phyloP scores from a whole-genome alignment of 1,284 basidiomycete genomes.

The Cutaneotrichosporon arboriforme region DNA sequence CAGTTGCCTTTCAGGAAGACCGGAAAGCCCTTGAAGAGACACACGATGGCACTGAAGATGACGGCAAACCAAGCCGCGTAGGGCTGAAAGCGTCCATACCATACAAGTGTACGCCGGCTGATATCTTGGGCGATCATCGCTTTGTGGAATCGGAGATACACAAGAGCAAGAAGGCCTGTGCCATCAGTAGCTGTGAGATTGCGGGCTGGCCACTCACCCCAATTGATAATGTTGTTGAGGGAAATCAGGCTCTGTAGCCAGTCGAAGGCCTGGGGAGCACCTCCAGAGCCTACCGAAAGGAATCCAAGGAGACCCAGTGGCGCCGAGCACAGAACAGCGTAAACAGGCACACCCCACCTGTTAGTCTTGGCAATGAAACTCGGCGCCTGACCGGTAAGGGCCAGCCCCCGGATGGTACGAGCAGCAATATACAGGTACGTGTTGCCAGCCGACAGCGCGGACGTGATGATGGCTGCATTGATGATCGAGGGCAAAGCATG shows the following conservation, averaged over 20 bases:
- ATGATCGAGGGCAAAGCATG: constrained; percentile 61
- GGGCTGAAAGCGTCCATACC: constrained; percentile 25
- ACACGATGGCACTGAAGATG: constrained; percentile 21
- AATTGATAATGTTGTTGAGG: constrained; percentile 27
- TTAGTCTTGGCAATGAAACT: constrained; percentile 61
- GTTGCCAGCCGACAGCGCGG: constrained; percentile 54
- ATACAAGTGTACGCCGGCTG: constrained; percentile 16
- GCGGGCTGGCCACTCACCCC: not conserved
- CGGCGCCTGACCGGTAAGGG: constrained; percentile 69
- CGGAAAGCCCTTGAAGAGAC: constrained; percentile 28
- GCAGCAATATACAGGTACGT: constrained; percentile 49
- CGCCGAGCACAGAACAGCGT: constrained; percentile 61
- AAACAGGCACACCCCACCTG: constrained; percentile 67
- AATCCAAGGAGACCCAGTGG: constrained; percentile 58
- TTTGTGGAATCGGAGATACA: constrained; percentile 41
- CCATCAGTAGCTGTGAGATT: not conserved
- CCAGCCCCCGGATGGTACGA: constrained; percentile 35
- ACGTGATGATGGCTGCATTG: constrained; percentile 60
- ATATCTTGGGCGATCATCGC: constrained; percentile 29
- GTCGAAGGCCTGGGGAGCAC: constrained; percentile 51
- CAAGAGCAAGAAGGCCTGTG: constrained; percentile 38
- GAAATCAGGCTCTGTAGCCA: constrained; percentile 53
- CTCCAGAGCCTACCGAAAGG: constrained; percentile 56
- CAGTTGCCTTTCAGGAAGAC: constrained; percentile 24
- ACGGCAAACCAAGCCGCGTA: constrained; percentile 26